phyloP scores from a whole-genome alignment of 208 protist species.

The Acanthamoeba lenticulata region DNA sequence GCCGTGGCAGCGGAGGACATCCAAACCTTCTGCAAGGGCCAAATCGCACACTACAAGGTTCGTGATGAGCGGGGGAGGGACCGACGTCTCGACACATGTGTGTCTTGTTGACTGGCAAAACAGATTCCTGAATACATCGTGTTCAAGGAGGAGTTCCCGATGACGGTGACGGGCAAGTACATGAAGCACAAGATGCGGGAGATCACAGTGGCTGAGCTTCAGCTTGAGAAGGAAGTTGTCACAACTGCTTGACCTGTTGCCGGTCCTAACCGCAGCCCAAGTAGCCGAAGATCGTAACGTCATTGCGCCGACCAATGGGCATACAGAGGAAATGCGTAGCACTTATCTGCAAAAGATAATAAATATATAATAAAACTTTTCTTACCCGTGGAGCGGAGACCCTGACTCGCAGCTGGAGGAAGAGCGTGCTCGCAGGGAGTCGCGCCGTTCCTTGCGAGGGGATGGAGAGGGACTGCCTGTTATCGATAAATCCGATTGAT shows the following conservation, averaged over 20 bases:
- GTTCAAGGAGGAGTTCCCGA: slow-evolving; percentile 77
- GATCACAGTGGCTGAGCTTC: slow-evolving; percentile 7
- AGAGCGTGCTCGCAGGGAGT: too few relatives aligned
- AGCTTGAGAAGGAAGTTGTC: not conserved
- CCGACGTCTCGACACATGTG: not conserved
- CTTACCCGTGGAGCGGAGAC: too few relatives aligned
- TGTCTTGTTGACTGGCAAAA: not conserved
- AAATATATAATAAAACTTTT: too few relatives aligned
- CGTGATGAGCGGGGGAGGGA: not conserved
- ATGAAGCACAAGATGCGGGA: slow-evolving; percentile 77
- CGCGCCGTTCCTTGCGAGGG: too few relatives aligned
- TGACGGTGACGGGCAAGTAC: slow-evolving; percentile 80
- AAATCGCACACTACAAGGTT: slow-evolving; percentile 81
- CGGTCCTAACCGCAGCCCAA: not conserved
- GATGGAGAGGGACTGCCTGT: not conserved
- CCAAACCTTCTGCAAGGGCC: slow-evolving; percentile 68
- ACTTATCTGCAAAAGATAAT: too few relatives aligned
- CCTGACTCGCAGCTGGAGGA: too few relatives aligned
- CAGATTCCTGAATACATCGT: slow-evolving; percentile 76
- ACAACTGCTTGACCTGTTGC: not conserved
- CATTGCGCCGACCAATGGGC: too few relatives aligned
- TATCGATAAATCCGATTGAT: not conserved
- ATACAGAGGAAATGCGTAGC: too few relatives aligned
- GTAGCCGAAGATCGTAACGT: not conserved
- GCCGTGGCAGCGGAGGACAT: slow-evolving; percentile 65